A percentile compares a stretch with the other conserved stretches of the same genome.
Evolutionary conservation across 2,329 filamentous ascomycete species (phyloP).

Genomic region (Penicillium griseofulvum): DNA sequence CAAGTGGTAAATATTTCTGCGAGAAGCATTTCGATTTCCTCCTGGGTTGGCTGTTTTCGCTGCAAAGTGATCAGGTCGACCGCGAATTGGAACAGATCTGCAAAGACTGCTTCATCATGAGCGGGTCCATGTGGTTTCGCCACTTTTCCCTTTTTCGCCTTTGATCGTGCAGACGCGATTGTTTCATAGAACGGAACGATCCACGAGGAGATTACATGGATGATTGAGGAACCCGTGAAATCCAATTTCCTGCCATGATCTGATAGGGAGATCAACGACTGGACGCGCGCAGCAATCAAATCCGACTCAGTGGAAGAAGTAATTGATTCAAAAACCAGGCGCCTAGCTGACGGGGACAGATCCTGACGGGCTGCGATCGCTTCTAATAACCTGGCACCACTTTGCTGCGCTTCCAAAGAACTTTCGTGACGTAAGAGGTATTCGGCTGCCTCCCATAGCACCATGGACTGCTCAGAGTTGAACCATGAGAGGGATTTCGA

Average conservation of each 20-base stretch:
- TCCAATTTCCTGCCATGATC: slow-evolving; percentile 46
- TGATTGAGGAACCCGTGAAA: slow-evolving; percentile 38
- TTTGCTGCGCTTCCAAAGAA: slow-evolving; percentile 37
- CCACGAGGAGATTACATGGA: slow-evolving; percentile 41
- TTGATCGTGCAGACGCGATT: slow-evolving; percentile 37
- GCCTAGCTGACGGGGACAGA: slow-evolving; percentile 35
- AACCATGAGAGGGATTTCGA: slow-evolving; percentile 36
- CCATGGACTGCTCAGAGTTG: slow-evolving; percentile 39
- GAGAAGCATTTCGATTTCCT: slow-evolving; percentile 39
- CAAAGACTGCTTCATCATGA: slow-evolving; percentile 37
- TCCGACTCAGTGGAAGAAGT: slow-evolving; percentile 35
- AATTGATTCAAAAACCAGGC: slow-evolving; percentile 37
- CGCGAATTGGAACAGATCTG: slow-evolving; percentile 42
- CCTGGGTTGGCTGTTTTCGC: slow-evolving; percentile 34
- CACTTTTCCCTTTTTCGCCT: slow-evolving; percentile 37
- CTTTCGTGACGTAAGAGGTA: slow-evolving; percentile 38
- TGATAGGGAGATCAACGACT: slow-evolving; percentile 41
- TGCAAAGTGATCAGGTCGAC: slow-evolving; percentile 45
- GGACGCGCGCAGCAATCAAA: slow-evolving; percentile 39
- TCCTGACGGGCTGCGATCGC: slow-evolving; percentile 40
- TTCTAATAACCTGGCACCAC: slow-evolving; percentile 38
- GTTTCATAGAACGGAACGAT: slow-evolving; percentile 40
- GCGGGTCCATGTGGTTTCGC: slow-evolving; percentile 31
- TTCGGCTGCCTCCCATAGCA: slow-evolving; percentile 41
- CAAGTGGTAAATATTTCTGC: slow-evolving; percentile 41